A percentile compares a stretch with the other conserved stretches of the same genome.
Evolutionary conservation across 306 rosid species (phyloP).

Genomic region (Macrotyloma uniflorum): DNA sequence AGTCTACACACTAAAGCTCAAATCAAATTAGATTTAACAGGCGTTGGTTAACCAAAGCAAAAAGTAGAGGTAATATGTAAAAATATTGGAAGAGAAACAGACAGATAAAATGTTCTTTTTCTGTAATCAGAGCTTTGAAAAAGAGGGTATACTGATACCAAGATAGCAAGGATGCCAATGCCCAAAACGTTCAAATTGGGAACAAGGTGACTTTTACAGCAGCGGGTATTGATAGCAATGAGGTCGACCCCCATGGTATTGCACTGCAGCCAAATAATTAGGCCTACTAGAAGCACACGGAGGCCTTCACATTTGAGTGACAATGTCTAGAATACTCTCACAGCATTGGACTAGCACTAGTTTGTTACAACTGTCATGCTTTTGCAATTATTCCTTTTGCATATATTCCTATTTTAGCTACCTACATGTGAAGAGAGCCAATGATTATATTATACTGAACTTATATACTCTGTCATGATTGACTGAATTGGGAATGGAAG

Average conservation of each 20-base stretch:
- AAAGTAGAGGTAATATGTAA: background rate
- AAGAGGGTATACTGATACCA: conserved; percentile 18
- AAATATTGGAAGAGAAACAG: conserved; percentile 20
- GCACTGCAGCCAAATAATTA: no score
- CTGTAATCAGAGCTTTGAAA: conserved; percentile 9
- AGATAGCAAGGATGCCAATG: background rate
- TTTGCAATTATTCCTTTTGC: background rate
- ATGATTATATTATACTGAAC: background rate
- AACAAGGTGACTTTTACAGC: no score
- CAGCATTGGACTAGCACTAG: no score
- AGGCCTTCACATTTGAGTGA: no score
- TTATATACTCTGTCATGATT: background rate
- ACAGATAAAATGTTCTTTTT: background rate
- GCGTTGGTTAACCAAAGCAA: background rate
- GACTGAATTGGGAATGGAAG: background rate
- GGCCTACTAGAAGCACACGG: no score
- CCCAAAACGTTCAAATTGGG: background rate
- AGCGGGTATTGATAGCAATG: no score
- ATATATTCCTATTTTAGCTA: background rate
- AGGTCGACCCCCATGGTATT: no score
- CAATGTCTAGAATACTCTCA: no score
- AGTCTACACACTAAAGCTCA: background rate
- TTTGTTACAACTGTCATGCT: background rate
- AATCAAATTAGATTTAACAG: conserved; percentile 14
- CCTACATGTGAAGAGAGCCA: background rate